Evolutionary conservation across 169 alveolate species (phyloP).

Genomic region (Plasmodium relictum): DNA sequence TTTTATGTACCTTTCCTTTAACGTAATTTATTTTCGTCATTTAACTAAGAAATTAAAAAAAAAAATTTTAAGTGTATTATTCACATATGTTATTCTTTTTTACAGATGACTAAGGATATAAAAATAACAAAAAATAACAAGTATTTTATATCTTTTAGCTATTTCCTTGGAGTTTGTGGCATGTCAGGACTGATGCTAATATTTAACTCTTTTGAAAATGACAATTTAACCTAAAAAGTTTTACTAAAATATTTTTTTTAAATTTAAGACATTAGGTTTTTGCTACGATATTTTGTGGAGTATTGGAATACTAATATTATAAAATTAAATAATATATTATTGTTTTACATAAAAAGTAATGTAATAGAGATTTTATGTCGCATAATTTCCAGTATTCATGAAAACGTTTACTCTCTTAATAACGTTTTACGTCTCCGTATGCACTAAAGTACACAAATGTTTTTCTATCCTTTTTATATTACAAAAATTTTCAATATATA

Average conservation of each 20-base stretch:
- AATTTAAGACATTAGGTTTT: neutral
- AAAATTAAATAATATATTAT: neutral
- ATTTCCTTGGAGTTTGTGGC: conserved; percentile 72
- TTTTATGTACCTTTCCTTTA: conserved; percentile 67
- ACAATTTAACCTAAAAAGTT: conserved; percentile 23
- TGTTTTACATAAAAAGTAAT: neutral
- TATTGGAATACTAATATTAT: neutral
- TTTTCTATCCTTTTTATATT: conserved; percentile 16
- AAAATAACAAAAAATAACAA: conserved; percentile 52
- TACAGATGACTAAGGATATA: conserved; percentile 72
- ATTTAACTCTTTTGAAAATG: conserved; percentile 56
- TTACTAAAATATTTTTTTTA: conserved; percentile 11
- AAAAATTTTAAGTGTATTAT: conserved; percentile 1
- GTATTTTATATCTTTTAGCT: conserved; percentile 47
- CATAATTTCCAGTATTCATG: conserved; percentile 3
- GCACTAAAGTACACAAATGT: conserved; percentile 4
- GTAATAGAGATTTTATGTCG: conserved; percentile 24
- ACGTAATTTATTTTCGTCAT: conserved; percentile 39
- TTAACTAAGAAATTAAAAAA: conserved; percentile 19
- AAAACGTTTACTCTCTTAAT: conserved; percentile 7
- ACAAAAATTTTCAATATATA: conserved; percentile 13
- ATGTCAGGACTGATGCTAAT: conserved; percentile 63
- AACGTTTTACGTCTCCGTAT: conserved; percentile 51
- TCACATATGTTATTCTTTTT: conserved; percentile 18
- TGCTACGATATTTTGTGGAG: neutral